phyloP scores from a whole-genome alignment of 2,329 filamentous ascomycete species.

The Dothistroma septosporum region DNA sequence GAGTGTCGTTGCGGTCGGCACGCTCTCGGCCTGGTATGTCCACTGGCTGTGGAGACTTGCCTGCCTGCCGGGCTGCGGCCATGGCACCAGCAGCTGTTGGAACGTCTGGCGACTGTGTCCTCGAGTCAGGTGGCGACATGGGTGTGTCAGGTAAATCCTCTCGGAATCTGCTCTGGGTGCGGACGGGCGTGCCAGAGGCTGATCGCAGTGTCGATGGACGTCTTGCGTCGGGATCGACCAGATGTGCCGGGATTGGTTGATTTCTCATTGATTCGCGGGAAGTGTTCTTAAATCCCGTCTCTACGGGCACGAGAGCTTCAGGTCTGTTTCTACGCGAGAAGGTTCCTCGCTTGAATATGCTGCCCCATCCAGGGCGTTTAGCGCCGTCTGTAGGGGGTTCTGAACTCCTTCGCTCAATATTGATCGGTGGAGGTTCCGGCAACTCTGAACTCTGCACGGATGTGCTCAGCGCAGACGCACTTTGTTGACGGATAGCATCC shows the following conservation, averaged over 20 bases:
- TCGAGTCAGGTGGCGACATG: conserved; percentile 78
- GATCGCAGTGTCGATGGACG: conserved; percentile 40
- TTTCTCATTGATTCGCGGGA: conserved; percentile 79
- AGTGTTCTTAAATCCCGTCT: conserved; percentile 75
- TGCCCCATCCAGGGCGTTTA: conserved; percentile 52
- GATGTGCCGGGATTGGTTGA: conserved; percentile 50
- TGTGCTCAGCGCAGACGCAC: conserved; percentile 16
- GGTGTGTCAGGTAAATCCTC: conserved; percentile 87
- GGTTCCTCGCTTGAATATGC: conserved; percentile 67
- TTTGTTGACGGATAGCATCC: conserved; percentile 18
- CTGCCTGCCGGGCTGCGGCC: conserved; percentile 40
- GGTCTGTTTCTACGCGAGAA: conserved; percentile 39
- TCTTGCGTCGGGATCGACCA: conserved; percentile 37
- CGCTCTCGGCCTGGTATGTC: conserved; percentile 17
- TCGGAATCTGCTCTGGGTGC: conserved; percentile 84
- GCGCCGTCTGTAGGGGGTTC: conserved; percentile 48
- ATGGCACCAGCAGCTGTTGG: conserved; percentile 42
- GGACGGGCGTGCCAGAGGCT: conserved; percentile 60
- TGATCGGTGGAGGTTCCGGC: conserved; percentile 30
- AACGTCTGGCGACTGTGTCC: conserved; percentile 71
- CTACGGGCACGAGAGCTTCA: conserved; percentile 56
- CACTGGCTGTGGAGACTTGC: conserved; percentile 21
- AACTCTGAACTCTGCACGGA: conserved; percentile 23
- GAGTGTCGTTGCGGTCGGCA: conserved; percentile 40
- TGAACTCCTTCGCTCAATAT: conserved; percentile 31